Evolutionary conservation across 179 eudicot species (phyloP).

Genomic region (Pouteria campechiana): DNA sequence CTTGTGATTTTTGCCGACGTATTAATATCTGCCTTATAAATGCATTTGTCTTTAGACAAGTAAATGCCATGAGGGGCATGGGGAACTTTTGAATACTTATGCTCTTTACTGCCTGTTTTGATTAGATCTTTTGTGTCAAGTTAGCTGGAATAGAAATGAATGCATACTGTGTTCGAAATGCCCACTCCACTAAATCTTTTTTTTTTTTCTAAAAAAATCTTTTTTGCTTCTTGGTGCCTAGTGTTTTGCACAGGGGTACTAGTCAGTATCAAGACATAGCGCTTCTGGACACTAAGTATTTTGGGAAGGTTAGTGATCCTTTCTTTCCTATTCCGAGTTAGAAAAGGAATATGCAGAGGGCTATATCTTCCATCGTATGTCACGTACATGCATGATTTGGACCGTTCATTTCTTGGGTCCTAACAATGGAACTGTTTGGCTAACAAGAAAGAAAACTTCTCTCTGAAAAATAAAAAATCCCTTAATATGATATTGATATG

Average conservation of each 20-base stretch:
- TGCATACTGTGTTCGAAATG: neutral
- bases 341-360: too few relatives aligned
- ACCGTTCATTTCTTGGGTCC: too few relatives aligned
- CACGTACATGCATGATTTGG: too few relatives aligned
- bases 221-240: neutral
- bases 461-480: too few relatives aligned
- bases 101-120: too few relatives aligned
- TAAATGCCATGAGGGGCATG: too few relatives aligned
- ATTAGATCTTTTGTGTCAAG: neutral
- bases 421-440: too few relatives aligned
- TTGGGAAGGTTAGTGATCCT: constrained; percentile 47
- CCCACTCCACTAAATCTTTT: neutral
- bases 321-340: neutral
- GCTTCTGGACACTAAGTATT: constrained; percentile 63
- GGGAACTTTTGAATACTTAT: too few relatives aligned
- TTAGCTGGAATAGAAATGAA: neutral
- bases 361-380: too few relatives aligned
- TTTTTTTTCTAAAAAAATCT: neutral
- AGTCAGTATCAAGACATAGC: constrained; percentile 65
- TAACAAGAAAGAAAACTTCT: too few relatives aligned
- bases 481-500: too few relatives aligned
- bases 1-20: neutral
- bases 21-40: neutral
- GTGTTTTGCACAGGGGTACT: constrained; percentile 58
- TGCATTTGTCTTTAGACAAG: too few relatives aligned